Conservation (phyloP, 179 eudicot genomes). For the Silene vulgaris region DNA sequence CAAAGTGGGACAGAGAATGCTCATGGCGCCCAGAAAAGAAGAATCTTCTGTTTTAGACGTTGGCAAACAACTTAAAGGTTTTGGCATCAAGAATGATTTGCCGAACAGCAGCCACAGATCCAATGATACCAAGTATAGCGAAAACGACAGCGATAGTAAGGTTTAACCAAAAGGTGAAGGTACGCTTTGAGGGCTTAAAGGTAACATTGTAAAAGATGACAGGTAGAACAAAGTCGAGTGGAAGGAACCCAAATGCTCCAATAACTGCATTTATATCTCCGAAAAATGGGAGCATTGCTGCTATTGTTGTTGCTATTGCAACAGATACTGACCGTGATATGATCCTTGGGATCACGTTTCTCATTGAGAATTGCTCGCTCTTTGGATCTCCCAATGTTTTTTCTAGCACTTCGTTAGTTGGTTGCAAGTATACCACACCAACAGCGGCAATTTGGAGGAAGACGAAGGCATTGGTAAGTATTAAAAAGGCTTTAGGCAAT, state of each 20-base stretch:
- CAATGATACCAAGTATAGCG: slow-evolving; percentile 36
- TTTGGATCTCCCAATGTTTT: slow-evolving; percentile 47
- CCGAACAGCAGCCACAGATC: slow-evolving; percentile 59
- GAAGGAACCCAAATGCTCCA: slow-evolving; percentile 78
- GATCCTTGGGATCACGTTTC: slow-evolving; percentile 59
- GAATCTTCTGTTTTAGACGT: slow-evolving; percentile 1
- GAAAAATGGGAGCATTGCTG: slow-evolving; percentile 83
- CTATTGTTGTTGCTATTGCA: slow-evolving; percentile 43
- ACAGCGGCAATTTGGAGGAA: slow-evolving; percentile 62
- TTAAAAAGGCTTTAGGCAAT: slow-evolving; percentile 61
- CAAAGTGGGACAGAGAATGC: background rate
- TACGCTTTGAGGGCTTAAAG: slow-evolving; percentile 58
- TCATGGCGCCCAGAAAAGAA: background rate
- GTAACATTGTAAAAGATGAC: slow-evolving; percentile 68
- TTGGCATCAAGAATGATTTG: slow-evolving; percentile 72
- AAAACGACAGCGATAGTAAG: slow-evolving; percentile 42
- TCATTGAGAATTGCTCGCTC: slow-evolving; percentile 37
- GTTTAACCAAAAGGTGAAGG: slow-evolving; percentile 49
- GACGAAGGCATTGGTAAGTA: slow-evolving; percentile 54
- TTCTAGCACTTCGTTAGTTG: slow-evolving; percentile 67
- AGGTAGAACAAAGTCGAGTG: slow-evolving; percentile 73
- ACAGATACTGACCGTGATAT: slow-evolving; percentile 54
- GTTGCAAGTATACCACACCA: slow-evolving; percentile 67
- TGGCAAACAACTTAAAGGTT: slow-evolving; percentile 33
- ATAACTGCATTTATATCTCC: slow-evolving; percentile 72